A percentile compares a stretch with the other conserved stretches of the same genome.
These are phyloP conservation scores for Globisporangium uncinulatum DNA, from an alignment of 352 stramenopile genomes.

Conservation along the genomic window DNA sequence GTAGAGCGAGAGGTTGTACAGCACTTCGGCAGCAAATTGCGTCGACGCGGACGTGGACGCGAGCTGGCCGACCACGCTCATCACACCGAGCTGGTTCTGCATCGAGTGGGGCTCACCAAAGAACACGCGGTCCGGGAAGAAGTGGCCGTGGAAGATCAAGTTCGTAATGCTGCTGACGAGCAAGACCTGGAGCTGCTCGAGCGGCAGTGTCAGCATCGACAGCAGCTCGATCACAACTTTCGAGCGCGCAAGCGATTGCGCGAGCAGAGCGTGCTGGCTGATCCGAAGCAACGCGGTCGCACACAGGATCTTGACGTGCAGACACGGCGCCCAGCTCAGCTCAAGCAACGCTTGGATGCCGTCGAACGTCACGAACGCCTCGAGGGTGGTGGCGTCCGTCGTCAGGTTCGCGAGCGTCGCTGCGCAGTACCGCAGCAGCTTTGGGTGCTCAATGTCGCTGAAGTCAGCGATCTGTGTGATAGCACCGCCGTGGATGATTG, in stretches of 20 bases:
- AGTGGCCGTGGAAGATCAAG: constrained; percentile 54
- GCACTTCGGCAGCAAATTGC: constrained; percentile 50
- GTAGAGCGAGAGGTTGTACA: constrained; percentile 73
- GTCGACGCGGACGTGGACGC: constrained; percentile 26
- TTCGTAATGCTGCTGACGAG: constrained; percentile 66
- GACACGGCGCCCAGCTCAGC: constrained; percentile 54
- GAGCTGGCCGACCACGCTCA: constrained; percentile 60
- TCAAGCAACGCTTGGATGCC: constrained; percentile 61
- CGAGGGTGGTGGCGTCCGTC: constrained; percentile 23
- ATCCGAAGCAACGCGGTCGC: constrained; percentile 59
- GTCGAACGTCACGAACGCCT: constrained; percentile 48
- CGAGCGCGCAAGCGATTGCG: constrained; percentile 28
- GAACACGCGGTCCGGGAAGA: constrained; percentile 68
- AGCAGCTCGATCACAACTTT: constrained; percentile 58
- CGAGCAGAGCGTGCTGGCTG: constrained; percentile 28
- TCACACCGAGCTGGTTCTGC: constrained; percentile 58
- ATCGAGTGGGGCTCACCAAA: constrained; percentile 62
- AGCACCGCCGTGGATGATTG: constrained; percentile 58
- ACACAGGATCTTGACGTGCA: constrained; percentile 68
- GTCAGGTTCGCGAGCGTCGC: constrained; percentile 65
- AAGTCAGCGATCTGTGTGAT: constrained; percentile 69
- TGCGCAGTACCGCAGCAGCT: constrained; percentile 52
- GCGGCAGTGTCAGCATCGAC: constrained; percentile 55
- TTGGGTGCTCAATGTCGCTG: constrained; percentile 53
- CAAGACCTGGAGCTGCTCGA: constrained; percentile 50